Evolutionary conservation across 2,329 filamentous ascomycete species (phyloP), one percentile per base, ranked within the genome.

Genomic region (Aureobasidium melanogenum): DNA sequence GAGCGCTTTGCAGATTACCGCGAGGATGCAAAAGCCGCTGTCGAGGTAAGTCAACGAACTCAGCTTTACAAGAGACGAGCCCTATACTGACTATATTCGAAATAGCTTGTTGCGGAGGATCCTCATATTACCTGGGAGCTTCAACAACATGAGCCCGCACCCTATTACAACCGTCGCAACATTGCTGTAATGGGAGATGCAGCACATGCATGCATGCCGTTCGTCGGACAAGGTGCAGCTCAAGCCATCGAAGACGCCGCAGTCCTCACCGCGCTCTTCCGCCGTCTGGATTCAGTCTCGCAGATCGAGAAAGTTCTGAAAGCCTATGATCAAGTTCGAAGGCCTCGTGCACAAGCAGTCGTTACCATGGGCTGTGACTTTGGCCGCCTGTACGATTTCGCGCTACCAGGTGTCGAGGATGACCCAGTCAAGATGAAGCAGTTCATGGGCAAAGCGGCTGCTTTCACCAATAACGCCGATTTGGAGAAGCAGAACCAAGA

Each of bases 191-290:
- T 73, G 48, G 75, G 75, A 15, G 74, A 76, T 54, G 72, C 74
- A 24, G 74, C 74, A 3, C 75, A 76, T 60, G 70, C 73, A 9
- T 70, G 67, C 17, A 70, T 73, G 47, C 56, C 56, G 4, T 74
- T 70, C 50, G 72, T 72, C 4, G 73, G 71, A 3, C 67, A 74
- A 8, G 74, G 74, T 7, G 73, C 70, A 0, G 70, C 70, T 3
- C 71, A 74, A 66, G 71, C 73, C 0, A 68, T 77, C 22, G 75
- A 77, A 61, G 73, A 76, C 55, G 69, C 69, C 1, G 67, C 71
- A 0, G 69, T 75, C 8, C 66, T 75, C 6, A 67, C 69, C 12
- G 64, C 67, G 15, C 66, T 75, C 2, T 68, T 75, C 46, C n/a
- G 48, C 24, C 24, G 43, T 24, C n/a, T 61, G n/a, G 58, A 58